These are phyloP conservation scores for Eremothecium gossypii DNA, from an alignment of 1,139 yeast genomes.

Conservation along the genomic window DNA sequence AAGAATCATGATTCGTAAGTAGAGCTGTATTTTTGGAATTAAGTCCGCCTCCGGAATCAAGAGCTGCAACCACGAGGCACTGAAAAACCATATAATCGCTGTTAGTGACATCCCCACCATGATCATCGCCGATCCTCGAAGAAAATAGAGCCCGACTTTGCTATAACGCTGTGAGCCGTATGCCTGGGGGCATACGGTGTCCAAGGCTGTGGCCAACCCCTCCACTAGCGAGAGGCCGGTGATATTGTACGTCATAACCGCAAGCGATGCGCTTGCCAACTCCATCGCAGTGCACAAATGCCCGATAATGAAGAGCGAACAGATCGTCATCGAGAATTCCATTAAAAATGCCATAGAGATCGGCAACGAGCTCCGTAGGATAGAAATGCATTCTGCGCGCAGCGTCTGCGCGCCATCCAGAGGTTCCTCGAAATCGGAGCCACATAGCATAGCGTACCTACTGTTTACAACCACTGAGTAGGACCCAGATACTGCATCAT, in stretches of 20 bases:
- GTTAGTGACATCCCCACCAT: slow-evolving; percentile 31
- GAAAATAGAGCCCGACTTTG: slow-evolving; percentile 37
- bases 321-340: slow-evolving; percentile 41
- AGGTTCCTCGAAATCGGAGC: too few relatives aligned
- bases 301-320: slow-evolving; percentile 43
- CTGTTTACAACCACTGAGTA: too few relatives aligned
- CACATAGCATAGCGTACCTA: too few relatives aligned
- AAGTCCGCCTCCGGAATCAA: slow-evolving; percentile 32
- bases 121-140: slow-evolving; percentile 38
- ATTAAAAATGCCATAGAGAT: slow-evolving; percentile 41
- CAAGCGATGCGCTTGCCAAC: slow-evolving; percentile 42
- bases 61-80: slow-evolving; percentile 27
- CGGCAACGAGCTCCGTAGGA: slow-evolving; percentile 33
- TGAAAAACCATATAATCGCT: slow-evolving; percentile 34
- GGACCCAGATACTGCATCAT: too few relatives aligned
- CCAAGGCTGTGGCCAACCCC: slow-evolving; percentile 47
- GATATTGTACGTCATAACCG: slow-evolving; percentile 43
- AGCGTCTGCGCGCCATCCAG: too few relatives aligned
- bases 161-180: slow-evolving; percentile 34
- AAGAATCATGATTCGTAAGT: slow-evolving; percentile 30
- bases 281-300: slow-evolving; percentile 24
- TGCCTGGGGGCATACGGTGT: slow-evolving; percentile 47
- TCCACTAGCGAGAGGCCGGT: slow-evolving; percentile 43
- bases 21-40: slow-evolving; percentile 30
- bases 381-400: slow-evolving; percentile 5